Base-by-base conservation (phyloP, 352 stramenopile genomes). In the Blastocystis sp. region DNA sequence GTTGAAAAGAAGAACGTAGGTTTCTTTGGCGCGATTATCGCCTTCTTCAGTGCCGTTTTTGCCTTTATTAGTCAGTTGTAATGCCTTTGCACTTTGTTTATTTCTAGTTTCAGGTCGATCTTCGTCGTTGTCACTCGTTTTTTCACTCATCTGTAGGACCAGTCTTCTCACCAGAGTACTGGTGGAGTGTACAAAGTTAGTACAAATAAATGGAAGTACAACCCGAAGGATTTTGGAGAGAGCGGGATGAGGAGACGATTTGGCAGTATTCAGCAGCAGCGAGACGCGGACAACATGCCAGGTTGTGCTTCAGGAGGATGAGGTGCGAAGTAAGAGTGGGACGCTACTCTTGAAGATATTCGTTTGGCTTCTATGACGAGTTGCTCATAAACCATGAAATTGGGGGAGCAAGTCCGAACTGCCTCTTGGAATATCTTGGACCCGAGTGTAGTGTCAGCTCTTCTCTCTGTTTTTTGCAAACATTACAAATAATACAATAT, bases 251-350 rank as follows among this genome's bases (percentile, higher is more conserved):
- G 18, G 11, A 18, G 70, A 18, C 47, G 70, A 5, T 53, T 80
- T 9, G 70, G 70, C 45, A 63, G 47, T 15, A 34, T 80, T 11
- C 15, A 80, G 43, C 70, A 80, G 34, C 47, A 64, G 26, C 64
- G 39, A 41, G 34, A 26, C 1, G 29, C 13, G 20, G 43, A 59
- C 8, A 80, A 80, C 37, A 15, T 80, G 2, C 70, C 70, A 37
- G 70, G 70, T 53, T 80, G 70, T 53, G 18, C 43, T 50, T 62
- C 39, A 9, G 70, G 70, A 23, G 70, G 70, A 80, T 80, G 70
- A 80, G 70, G 70, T 64, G 64, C 64, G 29, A 80, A 80, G 70
- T 80, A 80, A 64, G 26, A 64, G 50, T 39, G 37, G 20, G 29
- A 5, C 15, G 1, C 26, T 47, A 20, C 39, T n/a, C 26, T 18